Conservation (phyloP, 2,329 filamentous ascomycete genomes). For the Passalora sequoiae region DNA sequence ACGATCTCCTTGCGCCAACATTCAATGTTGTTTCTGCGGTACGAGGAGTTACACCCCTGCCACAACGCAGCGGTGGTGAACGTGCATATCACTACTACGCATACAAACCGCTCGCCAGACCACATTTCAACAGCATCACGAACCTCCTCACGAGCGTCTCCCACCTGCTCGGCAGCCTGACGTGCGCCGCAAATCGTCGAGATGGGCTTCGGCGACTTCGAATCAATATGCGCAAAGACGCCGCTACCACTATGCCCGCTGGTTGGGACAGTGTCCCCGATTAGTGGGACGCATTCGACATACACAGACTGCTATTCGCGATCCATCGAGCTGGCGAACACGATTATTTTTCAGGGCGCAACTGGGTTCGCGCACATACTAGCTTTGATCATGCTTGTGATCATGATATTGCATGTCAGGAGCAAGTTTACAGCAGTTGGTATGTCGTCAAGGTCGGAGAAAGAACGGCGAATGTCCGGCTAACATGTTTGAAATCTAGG, state of each 20-base stretch:
- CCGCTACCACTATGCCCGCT: slow-evolving; percentile 82
- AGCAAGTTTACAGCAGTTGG: slow-evolving; percentile 98
- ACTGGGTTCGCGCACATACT: slow-evolving; percentile 88
- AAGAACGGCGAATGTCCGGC: neutral
- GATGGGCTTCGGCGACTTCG: slow-evolving; percentile 91
- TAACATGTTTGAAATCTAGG: slow-evolving; percentile 38
- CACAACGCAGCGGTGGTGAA: neutral
- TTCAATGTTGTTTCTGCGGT: neutral
- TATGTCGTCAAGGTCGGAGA: slow-evolving; percentile 46
- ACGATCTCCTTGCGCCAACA: neutral
- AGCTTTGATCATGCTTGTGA: slow-evolving; percentile 83
- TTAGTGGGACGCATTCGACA: slow-evolving; percentile 63
- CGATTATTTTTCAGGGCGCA: slow-evolving; percentile 94
- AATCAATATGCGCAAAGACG: slow-evolving; percentile 75
- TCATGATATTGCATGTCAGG: slow-evolving; percentile 95
- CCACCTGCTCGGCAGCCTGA: slow-evolving; percentile 2
- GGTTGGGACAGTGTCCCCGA: slow-evolving; percentile 67
- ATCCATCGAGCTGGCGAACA: slow-evolving; percentile 94
- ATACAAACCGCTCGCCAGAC: neutral
- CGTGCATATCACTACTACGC: neutral
- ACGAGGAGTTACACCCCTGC: no score
- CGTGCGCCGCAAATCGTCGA: slow-evolving; percentile 33
- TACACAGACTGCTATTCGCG: slow-evolving; percentile 88
- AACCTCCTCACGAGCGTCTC: neutral
- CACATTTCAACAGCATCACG: neutral